Percentiles rank a stretch among this genome's conserved stretches.
phyloP scores from a whole-genome alignment of 306 rosid species.

The Spatholobus suberectus region DNA sequence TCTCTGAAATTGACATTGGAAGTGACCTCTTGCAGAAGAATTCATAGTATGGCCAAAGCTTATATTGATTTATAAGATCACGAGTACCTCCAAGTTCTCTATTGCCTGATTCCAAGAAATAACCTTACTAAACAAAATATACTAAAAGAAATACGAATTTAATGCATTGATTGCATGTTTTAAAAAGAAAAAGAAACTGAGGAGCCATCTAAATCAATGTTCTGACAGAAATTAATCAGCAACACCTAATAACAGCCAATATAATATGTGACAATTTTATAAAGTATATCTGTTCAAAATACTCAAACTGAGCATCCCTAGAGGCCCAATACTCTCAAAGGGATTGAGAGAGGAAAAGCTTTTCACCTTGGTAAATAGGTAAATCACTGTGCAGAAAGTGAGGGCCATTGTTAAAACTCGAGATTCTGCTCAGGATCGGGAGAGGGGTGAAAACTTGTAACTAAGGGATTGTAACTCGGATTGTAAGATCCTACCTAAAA shows the following conservation, averaged over 20 bases:
- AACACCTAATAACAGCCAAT: conserved; percentile 11
- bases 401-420: neutral
- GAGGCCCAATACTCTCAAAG: neutral
- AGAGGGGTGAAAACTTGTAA: no score
- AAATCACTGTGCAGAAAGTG: neutral
- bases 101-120: conserved; percentile 60
- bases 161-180: conserved; percentile 9
- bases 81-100: conserved; percentile 86
- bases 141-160: neutral
- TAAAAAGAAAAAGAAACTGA: neutral
- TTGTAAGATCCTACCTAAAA: no score
- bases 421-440: no score
- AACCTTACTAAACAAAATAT: conserved; percentile 19
- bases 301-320: neutral
- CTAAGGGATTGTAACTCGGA: no score
- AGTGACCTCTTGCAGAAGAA: conserved; percentile 90
- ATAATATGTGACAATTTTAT: neutral
- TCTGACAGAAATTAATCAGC: conserved; percentile 11
- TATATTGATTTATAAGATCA: conserved; percentile 85
- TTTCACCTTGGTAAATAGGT: neutral
- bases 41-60: conserved; percentile 74
- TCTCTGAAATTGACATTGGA: conserved; percentile 76
- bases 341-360: neutral
- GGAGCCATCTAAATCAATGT: neutral
- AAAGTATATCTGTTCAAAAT: neutral